Base-by-base conservation (phyloP, 2,329 filamentous ascomycete species). In the Monilinia laxa region DNA sequence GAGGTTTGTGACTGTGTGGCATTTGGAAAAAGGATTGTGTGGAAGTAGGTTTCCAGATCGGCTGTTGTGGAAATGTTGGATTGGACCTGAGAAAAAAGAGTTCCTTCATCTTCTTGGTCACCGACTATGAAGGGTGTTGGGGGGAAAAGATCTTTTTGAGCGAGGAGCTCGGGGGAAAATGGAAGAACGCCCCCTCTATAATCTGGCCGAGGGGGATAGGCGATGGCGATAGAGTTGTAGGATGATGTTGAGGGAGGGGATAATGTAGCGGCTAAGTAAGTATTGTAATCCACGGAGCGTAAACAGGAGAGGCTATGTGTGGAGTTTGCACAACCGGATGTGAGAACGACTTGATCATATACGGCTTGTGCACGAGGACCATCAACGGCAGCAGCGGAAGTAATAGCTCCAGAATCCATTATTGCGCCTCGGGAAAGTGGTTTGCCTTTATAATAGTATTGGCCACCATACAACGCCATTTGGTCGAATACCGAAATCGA, bases 81-180 rank as follows among this genome's bases (percentile, higher is more conserved):
- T 70, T 90, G 88, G 76, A 88, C 87, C 47, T 93, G 80, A 9
- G 87, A 81, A 74, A 93, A 92, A 3, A 93, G 77, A 0, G 90
- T 92, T 23, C 90, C 90, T 77, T 94, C 90, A 74, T 94, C 91
- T 79, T 93, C 90, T 76, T 92, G 89, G 74, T 92, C 84, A 53
- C 91, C 90, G 51, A 90, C 83, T 66, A 89, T 88, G 74, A 88
- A 83, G 2, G 87, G 87, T 0, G 89, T 83, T 16, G 81, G 80
- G 10, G 86, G 82, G 69, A 85, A 88, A 68, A 81, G 81, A 18
- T 87, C 86, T 0, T 75, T 72, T 2, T 71, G 65, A 1, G 83
- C 78, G 5, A 91, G 79, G 0, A 82, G 65, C 0, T 93, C 90
- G 0, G 90, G 87, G 7, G 85, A 90, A 2, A 83, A 80, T 0